Evolutionary conservation across 495 filamentous ascomycete species (phyloP).

Genomic region (Niebla homalea): DNA sequence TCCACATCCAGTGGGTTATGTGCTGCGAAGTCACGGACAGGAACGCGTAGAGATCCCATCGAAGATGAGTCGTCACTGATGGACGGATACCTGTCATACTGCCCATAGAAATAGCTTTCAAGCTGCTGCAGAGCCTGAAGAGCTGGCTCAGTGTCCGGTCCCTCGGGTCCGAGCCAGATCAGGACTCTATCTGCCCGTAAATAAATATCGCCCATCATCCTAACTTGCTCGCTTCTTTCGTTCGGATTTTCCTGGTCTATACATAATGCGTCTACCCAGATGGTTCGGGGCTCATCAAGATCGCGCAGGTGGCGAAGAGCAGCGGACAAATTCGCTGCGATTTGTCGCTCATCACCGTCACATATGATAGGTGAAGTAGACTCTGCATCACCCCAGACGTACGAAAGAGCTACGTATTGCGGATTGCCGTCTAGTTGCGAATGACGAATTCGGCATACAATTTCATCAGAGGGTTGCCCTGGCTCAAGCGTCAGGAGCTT

Average conservation of each 20-base stretch:
- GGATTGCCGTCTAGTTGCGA: background rate
- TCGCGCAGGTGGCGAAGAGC: background rate
- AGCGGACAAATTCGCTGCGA: background rate
- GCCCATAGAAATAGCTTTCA: background rate
- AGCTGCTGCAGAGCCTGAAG: background rate
- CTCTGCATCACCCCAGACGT: background rate
- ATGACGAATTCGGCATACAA: background rate
- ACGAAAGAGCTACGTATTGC: background rate
- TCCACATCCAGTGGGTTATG: background rate
- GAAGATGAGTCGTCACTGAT: background rate
- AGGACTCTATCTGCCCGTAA: background rate
- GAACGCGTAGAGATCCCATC: background rate
- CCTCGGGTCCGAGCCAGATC: background rate
- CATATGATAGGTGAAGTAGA: background rate
- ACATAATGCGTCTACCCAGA: background rate
- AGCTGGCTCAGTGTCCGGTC: background rate
- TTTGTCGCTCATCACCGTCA: background rate
- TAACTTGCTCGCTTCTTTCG: constrained; percentile 1
- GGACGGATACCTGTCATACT: background rate
- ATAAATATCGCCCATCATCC: constrained; percentile 3
- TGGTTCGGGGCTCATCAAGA: background rate
- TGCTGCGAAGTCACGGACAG: background rate
- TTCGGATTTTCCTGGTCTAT: constrained; percentile 2
- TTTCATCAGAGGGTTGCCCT: background rate
- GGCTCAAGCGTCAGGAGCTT: background rate